Evolutionary conservation across 2,329 filamentous ascomycete genomes (phyloP).

Genomic region (Exophiala sp.): DNA sequence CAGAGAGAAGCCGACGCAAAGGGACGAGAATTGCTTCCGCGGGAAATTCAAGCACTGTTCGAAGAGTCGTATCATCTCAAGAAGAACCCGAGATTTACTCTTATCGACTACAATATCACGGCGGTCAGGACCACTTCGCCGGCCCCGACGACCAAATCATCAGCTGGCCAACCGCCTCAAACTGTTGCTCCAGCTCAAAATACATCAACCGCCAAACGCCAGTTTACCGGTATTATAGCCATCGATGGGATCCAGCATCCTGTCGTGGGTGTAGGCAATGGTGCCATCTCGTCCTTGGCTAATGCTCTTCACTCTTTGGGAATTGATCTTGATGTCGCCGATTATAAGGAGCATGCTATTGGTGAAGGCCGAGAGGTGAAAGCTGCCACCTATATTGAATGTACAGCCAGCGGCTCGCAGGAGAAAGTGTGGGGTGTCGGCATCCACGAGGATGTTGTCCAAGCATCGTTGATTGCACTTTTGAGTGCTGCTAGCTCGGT

Average conservation of each 20-base stretch:
- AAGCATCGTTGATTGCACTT: constrained; percentile 79
- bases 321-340: constrained; percentile 80
- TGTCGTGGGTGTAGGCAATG: constrained; percentile 76
- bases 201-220: constrained; percentile 69
- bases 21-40: constrained; percentile 74
- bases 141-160: constrained; percentile 60
- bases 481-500: constrained; percentile 81
- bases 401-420: constrained; percentile 62
- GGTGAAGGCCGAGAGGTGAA: constrained; percentile 74
- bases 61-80: constrained; percentile 80
- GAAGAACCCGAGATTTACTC: constrained; percentile 73
- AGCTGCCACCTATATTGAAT: constrained; percentile 94
- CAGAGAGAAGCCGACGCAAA: constrained; percentile 73
- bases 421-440: constrained; percentile 80
- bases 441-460: constrained; percentile 86
- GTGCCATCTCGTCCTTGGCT: constrained; percentile 81
- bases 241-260: constrained; percentile 75
- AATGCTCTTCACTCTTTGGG: constrained; percentile 72
- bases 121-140: constrained; percentile 75
- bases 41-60: constrained; percentile 83
- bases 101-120: constrained; percentile 87
- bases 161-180: constrained; percentile 45
- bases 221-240: constrained; percentile 77
- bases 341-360: constrained; percentile 96
- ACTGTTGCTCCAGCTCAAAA: constrained; percentile 38